Percentiles rank a stretch among this genome's conserved stretches.
Conservation (phyloP, 352 stramenopile genomes). For the Phytophthora niederhauseri region DNA sequence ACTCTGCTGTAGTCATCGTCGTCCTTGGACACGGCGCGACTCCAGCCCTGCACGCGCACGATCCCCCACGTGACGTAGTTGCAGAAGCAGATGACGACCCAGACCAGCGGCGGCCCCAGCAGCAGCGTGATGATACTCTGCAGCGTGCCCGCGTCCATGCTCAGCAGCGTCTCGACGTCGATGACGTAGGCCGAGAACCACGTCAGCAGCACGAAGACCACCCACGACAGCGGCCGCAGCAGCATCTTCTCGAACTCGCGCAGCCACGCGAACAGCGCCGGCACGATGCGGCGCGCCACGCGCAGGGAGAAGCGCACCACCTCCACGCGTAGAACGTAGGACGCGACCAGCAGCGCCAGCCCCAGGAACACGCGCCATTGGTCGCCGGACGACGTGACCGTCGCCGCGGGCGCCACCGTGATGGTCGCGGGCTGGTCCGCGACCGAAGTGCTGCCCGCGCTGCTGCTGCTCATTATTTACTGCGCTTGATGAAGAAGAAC, state of each 20-base stretch:
- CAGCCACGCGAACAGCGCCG: conserved; percentile 69
- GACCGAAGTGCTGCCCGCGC: conserved; percentile 14
- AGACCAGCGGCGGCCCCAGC: conserved; percentile 78
- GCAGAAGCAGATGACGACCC: conserved; percentile 80
- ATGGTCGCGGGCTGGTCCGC: conserved; percentile 23
- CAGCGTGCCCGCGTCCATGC: conserved; percentile 50
- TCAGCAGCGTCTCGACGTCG: conserved; percentile 51
- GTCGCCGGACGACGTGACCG: conserved; percentile 30
- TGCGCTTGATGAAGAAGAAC: no score
- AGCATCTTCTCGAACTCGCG: conserved; percentile 88
- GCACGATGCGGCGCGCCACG: conserved; percentile 63
- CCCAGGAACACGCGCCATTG: conserved; percentile 83
- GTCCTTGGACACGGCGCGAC: conserved; percentile 61
- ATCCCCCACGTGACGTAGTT: conserved; percentile 88
- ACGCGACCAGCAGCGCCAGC: conserved; percentile 64
- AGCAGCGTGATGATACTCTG: conserved; percentile 63
- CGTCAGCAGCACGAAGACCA: conserved; percentile 78
- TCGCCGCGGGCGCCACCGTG: conserved; percentile 4
- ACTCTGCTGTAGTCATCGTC: conserved; percentile 87
- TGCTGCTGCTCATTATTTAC: conserved; percentile 17
- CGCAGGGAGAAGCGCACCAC: conserved; percentile 78
- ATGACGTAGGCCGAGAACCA: conserved; percentile 78
- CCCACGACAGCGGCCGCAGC: conserved; percentile 74
- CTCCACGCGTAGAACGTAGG: conserved; percentile 80
- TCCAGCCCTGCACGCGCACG: conserved; percentile 85